Evolutionary conservation across 108 stramenopile species (phyloP).

Genomic region (Mayamaea pseudoterrestris): DNA sequence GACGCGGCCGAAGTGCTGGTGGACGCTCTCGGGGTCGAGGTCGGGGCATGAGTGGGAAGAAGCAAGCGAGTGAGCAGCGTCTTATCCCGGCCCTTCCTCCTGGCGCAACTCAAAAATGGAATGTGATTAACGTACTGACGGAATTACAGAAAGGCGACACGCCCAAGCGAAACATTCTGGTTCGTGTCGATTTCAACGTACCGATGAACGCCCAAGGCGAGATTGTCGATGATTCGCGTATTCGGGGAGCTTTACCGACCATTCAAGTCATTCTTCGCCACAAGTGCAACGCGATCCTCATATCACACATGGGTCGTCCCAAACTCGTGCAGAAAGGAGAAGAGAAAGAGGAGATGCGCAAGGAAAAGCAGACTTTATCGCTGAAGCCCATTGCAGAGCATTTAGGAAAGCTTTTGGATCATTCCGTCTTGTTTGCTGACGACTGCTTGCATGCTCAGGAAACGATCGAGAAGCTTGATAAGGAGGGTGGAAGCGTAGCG

Average conservation of each 20-base stretch:
- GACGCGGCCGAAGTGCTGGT: no score
- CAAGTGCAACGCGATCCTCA: constrained; percentile 59
- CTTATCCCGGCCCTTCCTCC: constrained; percentile 1
- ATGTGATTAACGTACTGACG: constrained; percentile 27
- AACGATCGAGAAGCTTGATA: constrained; percentile 15
- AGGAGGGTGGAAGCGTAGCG: constrained; percentile 54
- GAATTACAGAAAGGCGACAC: constrained; percentile 5
- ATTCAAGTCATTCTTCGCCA: constrained; percentile 45
- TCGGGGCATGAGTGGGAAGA: no score
- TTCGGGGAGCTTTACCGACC: constrained; percentile 70
- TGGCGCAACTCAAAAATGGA: constrained; percentile 21
- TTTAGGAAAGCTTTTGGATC: constrained; percentile 62
- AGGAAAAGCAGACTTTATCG: constrained; percentile 47
- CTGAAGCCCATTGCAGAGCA: constrained; percentile 73
- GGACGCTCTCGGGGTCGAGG: no score
- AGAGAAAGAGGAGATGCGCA: constrained; percentile 30
- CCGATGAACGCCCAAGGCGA: constrained; percentile 53
- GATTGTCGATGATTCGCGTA: constrained; percentile 77
- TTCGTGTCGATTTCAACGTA: constrained; percentile 86
- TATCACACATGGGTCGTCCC: constrained; percentile 82
- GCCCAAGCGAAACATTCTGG: constrained; percentile 42
- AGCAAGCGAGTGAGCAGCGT: no score
- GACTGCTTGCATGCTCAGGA: constrained; percentile 68
- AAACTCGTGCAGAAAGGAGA: constrained; percentile 45
- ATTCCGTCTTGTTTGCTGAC: constrained; percentile 50